Base-by-base conservation (phyloP, 179 eudicot species). In the Silene coronaria region DNA sequence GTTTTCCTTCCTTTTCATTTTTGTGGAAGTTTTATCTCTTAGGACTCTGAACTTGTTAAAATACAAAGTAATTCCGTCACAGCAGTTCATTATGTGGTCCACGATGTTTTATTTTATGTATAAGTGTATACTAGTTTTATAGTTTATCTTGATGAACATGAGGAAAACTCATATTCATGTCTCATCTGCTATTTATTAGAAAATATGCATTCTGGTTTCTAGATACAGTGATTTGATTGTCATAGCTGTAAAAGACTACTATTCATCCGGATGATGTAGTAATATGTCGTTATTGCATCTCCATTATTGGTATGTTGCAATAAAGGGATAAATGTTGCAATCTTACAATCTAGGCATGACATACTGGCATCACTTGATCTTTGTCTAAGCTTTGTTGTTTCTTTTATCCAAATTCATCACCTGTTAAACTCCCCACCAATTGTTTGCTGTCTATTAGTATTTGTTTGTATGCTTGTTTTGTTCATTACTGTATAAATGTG, bases 151-250 rank as follows among this genome's bases (percentile, higher is more conserved):
- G 55, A 32, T 27, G 66, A 55, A 55, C 36, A 45, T 45, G 11
- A 4, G 51, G 51, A 11, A 45, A 45, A 11, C 51, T 45, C 45
- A 67, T n/a, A 32, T 66, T 45, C 51, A 67, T 12, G 55, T 53
- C 30, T 66, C 45, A 30, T 28, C 42, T 16, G 26, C 38, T 21
- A 63, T 62, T 26, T 63, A 24, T 70, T 14, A 13, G 67, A 27
- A 45, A 45, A 45, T 45, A 38, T 45, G 16, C 17, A 27, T 12
- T 24, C 2, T 23, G 26, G 27, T 51, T 17, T 68, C 26, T 10
- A 45, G 75, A 21, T 66, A 67, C 45, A 62, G 53, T 53, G 51
- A 72, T 57, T 13, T 22, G 21, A 67, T 19, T 53, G 63, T 55
- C 63, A 27, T 28, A 64, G 1, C 38, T 64, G 21, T 28, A 14